Evolutionary conservation across 768 basidiomycete genomes (phyloP).

Genomic region (Phaffia australis): DNA sequence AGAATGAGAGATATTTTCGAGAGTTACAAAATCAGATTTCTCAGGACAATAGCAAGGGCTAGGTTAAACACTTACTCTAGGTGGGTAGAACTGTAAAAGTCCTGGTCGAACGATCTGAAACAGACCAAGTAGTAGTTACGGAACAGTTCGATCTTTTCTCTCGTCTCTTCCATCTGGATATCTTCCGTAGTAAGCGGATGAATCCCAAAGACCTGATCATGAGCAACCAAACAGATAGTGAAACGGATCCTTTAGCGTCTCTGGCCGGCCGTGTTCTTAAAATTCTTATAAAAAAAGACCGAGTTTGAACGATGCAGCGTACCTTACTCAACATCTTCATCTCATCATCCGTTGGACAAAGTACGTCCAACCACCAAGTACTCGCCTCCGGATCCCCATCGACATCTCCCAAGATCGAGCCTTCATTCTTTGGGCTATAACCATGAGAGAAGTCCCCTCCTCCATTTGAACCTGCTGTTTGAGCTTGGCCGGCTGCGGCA

Average conservation of each 20-base stretch:
- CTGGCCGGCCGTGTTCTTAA: too few relatives aligned
- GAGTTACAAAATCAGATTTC: too few relatives aligned
- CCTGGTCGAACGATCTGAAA: slow-evolving; percentile 98
- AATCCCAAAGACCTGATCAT: slow-evolving; percentile 76
- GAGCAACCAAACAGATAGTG: neutral
- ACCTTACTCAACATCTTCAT: slow-evolving; percentile 96
- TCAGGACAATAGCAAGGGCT: too few relatives aligned
- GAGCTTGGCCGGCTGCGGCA: slow-evolving; percentile 27
- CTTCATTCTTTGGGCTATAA: slow-evolving; percentile 16
- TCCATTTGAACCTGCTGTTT: slow-evolving; percentile 12
- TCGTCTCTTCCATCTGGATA: slow-evolving; percentile 97
- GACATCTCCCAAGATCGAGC: neutral
- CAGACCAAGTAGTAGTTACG: slow-evolving; percentile 97
- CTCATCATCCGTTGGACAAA: slow-evolving; percentile 90
- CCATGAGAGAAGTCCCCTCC: slow-evolving; percentile 15
- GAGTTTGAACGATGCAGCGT: slow-evolving; percentile 25
- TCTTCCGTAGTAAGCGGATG: slow-evolving; percentile 98
- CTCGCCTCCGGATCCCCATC: slow-evolving; percentile 54
- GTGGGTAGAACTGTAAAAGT: slow-evolving; percentile 90
- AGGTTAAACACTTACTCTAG: slow-evolving; percentile 47
- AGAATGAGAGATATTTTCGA: too few relatives aligned
- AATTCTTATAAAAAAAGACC: neutral
- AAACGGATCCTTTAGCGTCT: too few relatives aligned
- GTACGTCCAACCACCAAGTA: slow-evolving; percentile 96
- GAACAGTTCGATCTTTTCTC: slow-evolving; percentile 99